Conservation (phyloP, 495 filamentous ascomycete genomes). For the Tuber borchii region DNA sequence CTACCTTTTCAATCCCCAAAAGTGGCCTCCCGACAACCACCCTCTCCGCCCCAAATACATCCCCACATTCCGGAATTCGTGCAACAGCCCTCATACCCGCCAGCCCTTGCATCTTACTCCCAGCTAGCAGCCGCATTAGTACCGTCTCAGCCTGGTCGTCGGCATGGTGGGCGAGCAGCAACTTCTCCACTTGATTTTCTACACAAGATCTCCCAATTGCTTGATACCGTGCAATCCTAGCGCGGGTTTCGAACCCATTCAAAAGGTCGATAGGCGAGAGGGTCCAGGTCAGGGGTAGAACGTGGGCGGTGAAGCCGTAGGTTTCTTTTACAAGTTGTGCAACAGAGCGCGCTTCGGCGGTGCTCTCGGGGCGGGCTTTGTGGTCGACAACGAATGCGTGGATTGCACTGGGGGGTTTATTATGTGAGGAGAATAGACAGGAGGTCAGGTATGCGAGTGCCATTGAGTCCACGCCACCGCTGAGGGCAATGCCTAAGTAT, state of each 20-base stretch:
- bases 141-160: constrained; percentile 88
- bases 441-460: constrained; percentile 71
- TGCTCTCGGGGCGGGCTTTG: constrained; percentile 60
- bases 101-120: constrained; percentile 69
- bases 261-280: constrained; percentile 48
- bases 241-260: constrained; percentile 62
- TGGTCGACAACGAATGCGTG: constrained; percentile 75
- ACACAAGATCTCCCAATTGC: constrained; percentile 58
- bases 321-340: constrained; percentile 46
- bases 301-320: constrained; percentile 21
- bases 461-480: constrained; percentile 95
- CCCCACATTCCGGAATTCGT: constrained; percentile 76
- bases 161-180: constrained; percentile 73
- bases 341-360: constrained; percentile 60
- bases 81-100: constrained; percentile 58
- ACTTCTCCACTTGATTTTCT: constrained; percentile 51
- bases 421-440: constrained; percentile 44
- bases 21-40: constrained; percentile 69
- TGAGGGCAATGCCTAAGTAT: constrained; percentile 67
- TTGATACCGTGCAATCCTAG: constrained; percentile 67
- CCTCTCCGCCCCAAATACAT: constrained; percentile 61
- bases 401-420: constrained; percentile 46
- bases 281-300: constrained; percentile 46
- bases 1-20: constrained; percentile 62
- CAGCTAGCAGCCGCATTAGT: constrained; percentile 72